Evolutionary conservation across 192 early-diverging fungal genomes (phyloP).

Genomic region (Entomortierella parvispora): DNA sequence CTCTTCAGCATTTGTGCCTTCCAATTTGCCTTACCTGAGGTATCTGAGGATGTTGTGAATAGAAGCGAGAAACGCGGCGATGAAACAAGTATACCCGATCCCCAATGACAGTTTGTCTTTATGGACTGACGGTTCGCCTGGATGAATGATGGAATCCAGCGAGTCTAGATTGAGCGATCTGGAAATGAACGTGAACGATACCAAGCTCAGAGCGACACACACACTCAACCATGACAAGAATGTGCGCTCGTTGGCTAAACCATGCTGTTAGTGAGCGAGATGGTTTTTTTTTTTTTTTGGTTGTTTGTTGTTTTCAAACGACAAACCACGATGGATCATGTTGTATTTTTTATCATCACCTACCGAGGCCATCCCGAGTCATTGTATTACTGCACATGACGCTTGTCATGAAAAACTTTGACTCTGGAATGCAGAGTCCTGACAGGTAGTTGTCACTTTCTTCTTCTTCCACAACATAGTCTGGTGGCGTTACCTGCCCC

Average conservation of each 20-base stretch:
- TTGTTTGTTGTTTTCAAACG: background rate
- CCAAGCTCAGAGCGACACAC: constrained; percentile 21
- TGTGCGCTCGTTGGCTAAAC: constrained; percentile 44
- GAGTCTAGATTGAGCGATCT: constrained; percentile 18
- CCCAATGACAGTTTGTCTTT: constrained; percentile 12
- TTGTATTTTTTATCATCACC: background rate
- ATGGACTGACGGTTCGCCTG: background rate
- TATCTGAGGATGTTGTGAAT: constrained; percentile 36
- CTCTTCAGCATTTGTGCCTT: too few relatives aligned
- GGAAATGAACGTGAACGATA: constrained; percentile 42
- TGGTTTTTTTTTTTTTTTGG: too few relatives aligned
- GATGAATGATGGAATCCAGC: background rate
- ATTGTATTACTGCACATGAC: constrained; percentile 51
- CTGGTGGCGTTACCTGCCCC: too few relatives aligned
- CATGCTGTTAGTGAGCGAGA: background rate
- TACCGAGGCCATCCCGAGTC: constrained; percentile 47
- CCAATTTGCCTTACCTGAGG: constrained; percentile 34
- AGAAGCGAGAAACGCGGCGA: constrained; percentile 11
- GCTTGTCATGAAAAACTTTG: constrained; percentile 38
- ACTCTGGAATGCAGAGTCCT: constrained; percentile 25
- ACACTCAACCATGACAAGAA: constrained; percentile 33
- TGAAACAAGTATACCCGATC: constrained; percentile 40
- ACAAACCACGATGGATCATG: background rate
- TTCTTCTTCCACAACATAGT: constrained; percentile 12
- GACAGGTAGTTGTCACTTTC: constrained; percentile 33